Base-by-base conservation (phyloP, 495 filamentous ascomycete species). In the Penicillium egyptiacum region DNA sequence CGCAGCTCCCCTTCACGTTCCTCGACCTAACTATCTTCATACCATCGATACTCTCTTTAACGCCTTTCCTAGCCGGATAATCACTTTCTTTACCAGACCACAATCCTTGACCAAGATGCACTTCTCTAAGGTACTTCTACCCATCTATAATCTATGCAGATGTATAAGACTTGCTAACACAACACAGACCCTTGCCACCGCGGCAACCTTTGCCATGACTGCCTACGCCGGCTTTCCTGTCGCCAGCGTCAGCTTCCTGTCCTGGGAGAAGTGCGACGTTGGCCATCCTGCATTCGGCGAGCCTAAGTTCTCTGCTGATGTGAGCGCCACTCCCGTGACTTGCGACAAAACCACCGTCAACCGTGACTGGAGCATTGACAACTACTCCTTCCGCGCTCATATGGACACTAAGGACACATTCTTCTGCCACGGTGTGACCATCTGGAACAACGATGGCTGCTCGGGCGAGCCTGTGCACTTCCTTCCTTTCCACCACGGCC, bases 371-470 rank as follows among this genome's bases (percentile, higher is more conserved):
- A 57, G 50, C 53, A 57, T 69, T 54, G 54, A 69, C 55, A 52
- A 59, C 59, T 69, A 57, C 41, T 51, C 66, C 19, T 64, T 69
- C 58, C 58, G 46, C 41, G 66, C 59, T 6, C 17, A 22, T 23
- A 39, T 64, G 11, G 64, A 62, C 56, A 67, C 64, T 55, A 61
- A 69, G 57, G 64, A 69, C 10, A 43, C 66, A 6, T 14, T 50
- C 7, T 41, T 52, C 7, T 69, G 66, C 61, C 10, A 23, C n/a
- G 64, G 66, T 37, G 48, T 69, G 6, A 43, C 16, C 9, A 42
- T 67, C 52, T 69, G 57, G 61, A 69, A 69, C 54, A 64, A 59
- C 45, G 66, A 64, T 7, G 54, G 54, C 19, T 69, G 66, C 53
- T 55, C 64, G 2, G 66, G 64, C 41, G 20, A 57, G 31, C 56